Evolutionary conservation across 2,329 filamentous ascomycete genomes (phyloP).

Genomic region (Raffaelea deltoideospora): DNA sequence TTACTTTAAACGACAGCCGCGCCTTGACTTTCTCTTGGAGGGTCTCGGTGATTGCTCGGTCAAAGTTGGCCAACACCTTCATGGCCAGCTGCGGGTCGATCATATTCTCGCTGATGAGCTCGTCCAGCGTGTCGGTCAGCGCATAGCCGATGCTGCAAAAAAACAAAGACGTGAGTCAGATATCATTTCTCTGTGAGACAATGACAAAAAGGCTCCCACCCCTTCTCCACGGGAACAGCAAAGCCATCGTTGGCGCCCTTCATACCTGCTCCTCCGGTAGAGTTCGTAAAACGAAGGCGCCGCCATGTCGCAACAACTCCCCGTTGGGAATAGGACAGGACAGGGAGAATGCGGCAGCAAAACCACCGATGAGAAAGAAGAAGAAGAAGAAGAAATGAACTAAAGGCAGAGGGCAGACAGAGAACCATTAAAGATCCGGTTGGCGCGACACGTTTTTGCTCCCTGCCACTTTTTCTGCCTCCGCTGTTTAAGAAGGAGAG

Average conservation of each 20-base stretch:
- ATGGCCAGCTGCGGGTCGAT: constrained; percentile 98
- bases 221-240: background rate
- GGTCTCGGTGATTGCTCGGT: constrained; percentile 81
- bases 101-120: constrained; percentile 82
- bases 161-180: background rate
- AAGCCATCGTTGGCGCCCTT: constrained; percentile 7
- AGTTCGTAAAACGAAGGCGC: constrained; percentile 70
- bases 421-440: too few relatives aligned
- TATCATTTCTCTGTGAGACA: too few relatives aligned
- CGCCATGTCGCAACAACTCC: constrained; percentile 14
- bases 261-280: constrained; percentile 98
- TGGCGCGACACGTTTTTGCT: too few relatives aligned
- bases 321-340: too few relatives aligned
- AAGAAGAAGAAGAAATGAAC: too few relatives aligned
- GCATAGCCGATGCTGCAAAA: constrained; percentile 73
- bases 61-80: constrained; percentile 94
- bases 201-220: constrained; percentile 4
- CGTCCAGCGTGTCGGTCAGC: constrained; percentile 92
- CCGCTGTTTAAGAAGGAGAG: too few relatives aligned
- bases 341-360: background rate
- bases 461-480: too few relatives aligned
- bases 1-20: constrained; percentile 86
- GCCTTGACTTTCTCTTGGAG: constrained; percentile 86
- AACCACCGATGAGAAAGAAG: too few relatives aligned
- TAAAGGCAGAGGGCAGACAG: too few relatives aligned